Evolutionary conservation across 805 yeast species (phyloP).

Genomic region (Candida argentea): DNA sequence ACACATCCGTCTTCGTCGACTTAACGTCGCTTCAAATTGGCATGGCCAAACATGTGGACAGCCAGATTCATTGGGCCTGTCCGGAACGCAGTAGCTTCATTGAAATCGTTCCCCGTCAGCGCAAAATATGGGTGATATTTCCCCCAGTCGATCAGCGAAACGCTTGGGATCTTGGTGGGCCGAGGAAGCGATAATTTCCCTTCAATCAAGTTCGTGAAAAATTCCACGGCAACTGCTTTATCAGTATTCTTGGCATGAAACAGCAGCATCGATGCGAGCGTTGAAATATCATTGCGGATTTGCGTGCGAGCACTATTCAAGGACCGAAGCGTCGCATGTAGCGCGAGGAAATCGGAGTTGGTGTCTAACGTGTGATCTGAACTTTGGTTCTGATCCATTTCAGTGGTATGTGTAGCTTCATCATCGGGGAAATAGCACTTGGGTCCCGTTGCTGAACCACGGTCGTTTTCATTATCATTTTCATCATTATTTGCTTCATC

Average conservation of each 20-base stretch:
- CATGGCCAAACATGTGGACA: slow-evolving; percentile 16
- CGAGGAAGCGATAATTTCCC: slow-evolving; percentile 25
- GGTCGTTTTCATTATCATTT: slow-evolving; percentile 1
- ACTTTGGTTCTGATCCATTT: slow-evolving; percentile 4
- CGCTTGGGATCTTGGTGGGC: slow-evolving; percentile 20
- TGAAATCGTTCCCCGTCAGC: no score
- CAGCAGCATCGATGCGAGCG: slow-evolving; percentile 21
- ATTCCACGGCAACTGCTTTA: slow-evolving; percentile 18
- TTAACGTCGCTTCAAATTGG: no score
- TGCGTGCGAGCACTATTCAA: slow-evolving; percentile 12
- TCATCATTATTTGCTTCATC: slow-evolving; percentile 2
- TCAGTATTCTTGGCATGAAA: slow-evolving; percentile 7
- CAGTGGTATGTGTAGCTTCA: slow-evolving; percentile 2
- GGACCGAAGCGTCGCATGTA: slow-evolving; percentile 22
- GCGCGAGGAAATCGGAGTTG: slow-evolving; percentile 28
- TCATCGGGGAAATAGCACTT: neutral
- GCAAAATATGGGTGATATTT: slow-evolving; percentile 22
- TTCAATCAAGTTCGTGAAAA: slow-evolving; percentile 23
- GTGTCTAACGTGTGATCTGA: slow-evolving; percentile 6
- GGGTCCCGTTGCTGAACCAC: neutral
- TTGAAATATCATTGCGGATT: slow-evolving; percentile 20
- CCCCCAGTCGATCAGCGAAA: slow-evolving; percentile 29
- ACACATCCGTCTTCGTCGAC: no score
- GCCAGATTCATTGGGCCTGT: slow-evolving; percentile 3
- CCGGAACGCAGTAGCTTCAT: no score